A percentile compares a stretch with the other conserved stretches of the same genome.
phyloP scores from a whole-genome alignment of 345 rosid genomes.

The Gossypium bickii region DNA sequence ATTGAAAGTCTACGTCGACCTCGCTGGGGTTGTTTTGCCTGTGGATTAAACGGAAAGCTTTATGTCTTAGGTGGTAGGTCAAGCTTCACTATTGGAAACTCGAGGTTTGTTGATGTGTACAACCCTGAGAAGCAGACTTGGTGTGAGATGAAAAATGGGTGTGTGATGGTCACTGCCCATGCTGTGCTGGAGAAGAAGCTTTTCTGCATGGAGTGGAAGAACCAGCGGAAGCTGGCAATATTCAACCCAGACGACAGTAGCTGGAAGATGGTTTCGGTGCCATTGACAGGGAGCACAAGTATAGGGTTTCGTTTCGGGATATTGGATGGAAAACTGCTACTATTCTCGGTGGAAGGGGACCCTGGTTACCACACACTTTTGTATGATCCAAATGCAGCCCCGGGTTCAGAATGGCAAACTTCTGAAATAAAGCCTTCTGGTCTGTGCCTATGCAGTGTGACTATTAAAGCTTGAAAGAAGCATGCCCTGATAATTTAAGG shows the following conservation, averaged over 20 bases:
- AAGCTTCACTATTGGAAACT: slow-evolving; percentile 83
- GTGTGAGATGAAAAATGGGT: slow-evolving; percentile 79
- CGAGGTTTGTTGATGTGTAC: slow-evolving; percentile 71
- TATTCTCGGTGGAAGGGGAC: slow-evolving; percentile 54
- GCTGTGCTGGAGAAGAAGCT: slow-evolving; percentile 71
- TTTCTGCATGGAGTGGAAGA: slow-evolving; percentile 88
- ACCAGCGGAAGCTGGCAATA: slow-evolving; percentile 71
- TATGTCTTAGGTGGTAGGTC: slow-evolving; percentile 96
- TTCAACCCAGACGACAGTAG: slow-evolving; percentile 56
- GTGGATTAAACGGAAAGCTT: slow-evolving; percentile 68
- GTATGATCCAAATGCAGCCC: slow-evolving; percentile 72
- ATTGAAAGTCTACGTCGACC: slow-evolving; percentile 78
- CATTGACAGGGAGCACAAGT: slow-evolving; percentile 63
- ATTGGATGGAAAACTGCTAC: slow-evolving; percentile 63
- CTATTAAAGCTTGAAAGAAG: slow-evolving; percentile 54
- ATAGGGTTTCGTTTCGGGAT: slow-evolving; percentile 73
- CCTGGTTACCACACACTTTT: slow-evolving; percentile 49
- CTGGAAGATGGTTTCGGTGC: slow-evolving; percentile 77
- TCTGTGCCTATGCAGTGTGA: slow-evolving; percentile 62
- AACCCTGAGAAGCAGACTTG: slow-evolving; percentile 57
- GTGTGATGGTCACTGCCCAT: slow-evolving; percentile 93
- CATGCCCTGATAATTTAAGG: not conserved
- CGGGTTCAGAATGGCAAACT: slow-evolving; percentile 71
- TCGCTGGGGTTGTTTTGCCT: slow-evolving; percentile 84
- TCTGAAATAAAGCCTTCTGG: slow-evolving; percentile 68